These are phyloP conservation scores for Botrytis porri DNA, from an alignment of 2,329 filamentous ascomycete genomes.

Conservation along the genomic window DNA sequence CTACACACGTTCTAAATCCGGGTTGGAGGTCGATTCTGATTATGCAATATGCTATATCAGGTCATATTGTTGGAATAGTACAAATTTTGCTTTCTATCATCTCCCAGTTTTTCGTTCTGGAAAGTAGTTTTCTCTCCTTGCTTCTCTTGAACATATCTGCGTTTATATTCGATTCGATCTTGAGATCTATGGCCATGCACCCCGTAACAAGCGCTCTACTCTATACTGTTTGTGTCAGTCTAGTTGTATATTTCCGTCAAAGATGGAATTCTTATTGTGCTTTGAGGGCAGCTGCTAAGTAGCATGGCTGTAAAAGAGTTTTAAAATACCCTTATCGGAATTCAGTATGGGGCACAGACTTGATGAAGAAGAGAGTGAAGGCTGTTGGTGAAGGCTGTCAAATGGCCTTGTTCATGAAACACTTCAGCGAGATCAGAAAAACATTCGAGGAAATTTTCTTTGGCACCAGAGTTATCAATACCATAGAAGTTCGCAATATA, in stretches of 20 bases:
- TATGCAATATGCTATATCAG: not conserved
- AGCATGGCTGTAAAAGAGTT: constrained; percentile 1
- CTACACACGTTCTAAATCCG: not conserved
- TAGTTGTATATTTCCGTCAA: not conserved
- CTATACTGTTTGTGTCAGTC: not conserved
- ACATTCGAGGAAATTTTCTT: constrained; percentile 7
- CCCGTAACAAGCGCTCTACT: not conserved
- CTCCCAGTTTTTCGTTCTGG: not conserved
- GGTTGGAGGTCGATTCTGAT: not conserved
- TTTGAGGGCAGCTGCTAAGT: not conserved
- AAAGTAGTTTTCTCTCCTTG: not conserved
- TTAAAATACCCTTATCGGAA: not conserved
- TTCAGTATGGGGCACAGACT: not conserved
- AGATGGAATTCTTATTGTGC: not conserved
- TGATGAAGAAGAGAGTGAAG: not conserved
- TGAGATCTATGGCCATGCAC: not conserved
- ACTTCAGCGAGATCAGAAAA: not conserved
- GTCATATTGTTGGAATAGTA: not conserved
- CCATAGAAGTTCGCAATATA: not conserved
- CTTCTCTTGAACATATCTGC: not conserved
- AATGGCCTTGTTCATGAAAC: constrained; percentile 10
- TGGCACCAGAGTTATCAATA: not conserved
- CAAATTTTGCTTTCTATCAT: not conserved
- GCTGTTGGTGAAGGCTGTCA: not conserved
- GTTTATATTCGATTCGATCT: not conserved